These are phyloP conservation scores for Phoma sp. DNA, from an alignment of 2,329 filamentous ascomycete species.

Conservation along the genomic window DNA sequence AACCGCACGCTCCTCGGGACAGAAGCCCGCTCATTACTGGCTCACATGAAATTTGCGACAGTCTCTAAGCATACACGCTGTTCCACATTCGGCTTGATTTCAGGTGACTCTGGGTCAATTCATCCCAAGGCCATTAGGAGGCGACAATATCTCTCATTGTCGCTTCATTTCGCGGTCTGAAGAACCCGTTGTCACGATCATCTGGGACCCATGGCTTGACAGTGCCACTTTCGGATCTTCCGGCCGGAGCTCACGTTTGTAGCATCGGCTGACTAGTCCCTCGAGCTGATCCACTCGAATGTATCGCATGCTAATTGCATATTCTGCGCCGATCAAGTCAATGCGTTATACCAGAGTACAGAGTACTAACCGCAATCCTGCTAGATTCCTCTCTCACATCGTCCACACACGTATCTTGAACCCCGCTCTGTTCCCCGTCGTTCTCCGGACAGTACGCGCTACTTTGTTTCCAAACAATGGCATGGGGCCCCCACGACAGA, in stretches of 20 bases:
- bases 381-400: slow-evolving; percentile 55
- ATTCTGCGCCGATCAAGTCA: slow-evolving; percentile 32
- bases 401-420: slow-evolving; percentile 51
- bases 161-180: slow-evolving; percentile 29
- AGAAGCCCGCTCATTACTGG: background rate
- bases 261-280: slow-evolving; percentile 33
- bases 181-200: background rate
- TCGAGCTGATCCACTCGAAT: slow-evolving; percentile 25
- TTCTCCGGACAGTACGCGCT: slow-evolving; percentile 72
- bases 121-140: background rate
- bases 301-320: slow-evolving; percentile 23
- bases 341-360: slow-evolving; percentile 23
- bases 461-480: slow-evolving; percentile 87
- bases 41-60: background rate
- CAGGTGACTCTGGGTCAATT: background rate
- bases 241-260: background rate
- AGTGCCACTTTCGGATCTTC: slow-evolving; percentile 1
- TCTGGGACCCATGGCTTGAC: background rate
- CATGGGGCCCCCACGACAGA: slow-evolving; percentile 67
- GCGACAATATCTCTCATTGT: background rate
- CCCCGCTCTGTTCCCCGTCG: slow-evolving; percentile 52
- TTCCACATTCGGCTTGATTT: background rate
- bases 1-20: background rate
- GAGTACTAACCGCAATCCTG: slow-evolving; percentile 32
- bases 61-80: too few species aligned